Evolutionary conservation across 371 early-diverging fungal species (phyloP).

Genomic region (Umbelopsis sp.): DNA sequence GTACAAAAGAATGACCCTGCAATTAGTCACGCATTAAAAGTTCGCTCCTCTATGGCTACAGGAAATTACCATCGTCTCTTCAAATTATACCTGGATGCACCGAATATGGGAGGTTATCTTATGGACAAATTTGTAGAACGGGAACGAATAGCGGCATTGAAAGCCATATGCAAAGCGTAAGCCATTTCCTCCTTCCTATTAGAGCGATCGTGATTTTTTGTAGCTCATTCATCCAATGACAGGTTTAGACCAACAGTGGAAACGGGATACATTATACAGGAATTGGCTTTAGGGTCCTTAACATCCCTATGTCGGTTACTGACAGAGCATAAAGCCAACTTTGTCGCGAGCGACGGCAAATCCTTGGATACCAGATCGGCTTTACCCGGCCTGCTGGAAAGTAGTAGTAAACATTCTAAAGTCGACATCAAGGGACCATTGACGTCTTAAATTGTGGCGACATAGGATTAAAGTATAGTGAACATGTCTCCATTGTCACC

Average conservation of each 20-base stretch:
- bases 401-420: conserved; percentile 59
- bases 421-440: conserved; percentile 73
- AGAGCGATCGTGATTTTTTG: not conserved
- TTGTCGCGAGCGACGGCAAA: conserved; percentile 21
- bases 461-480: not conserved
- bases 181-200: conserved; percentile 21
- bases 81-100: conserved; percentile 71
- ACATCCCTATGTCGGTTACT: conserved; percentile 47
- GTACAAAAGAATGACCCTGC: conserved; percentile 60
- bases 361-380: conserved; percentile 60
- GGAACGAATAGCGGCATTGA: conserved; percentile 78
- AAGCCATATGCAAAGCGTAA: conserved; percentile 74
- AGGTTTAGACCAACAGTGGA: conserved; percentile 63
- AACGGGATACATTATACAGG: conserved; percentile 40
- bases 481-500: not conserved
- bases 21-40: conserved; percentile 84
- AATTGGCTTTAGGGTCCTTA: conserved; percentile 47
- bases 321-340: conserved; percentile 29
- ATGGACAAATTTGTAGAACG: conserved; percentile 91
- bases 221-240: conserved; percentile 9
- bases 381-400: conserved; percentile 48
- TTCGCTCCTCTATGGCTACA: conserved; percentile 76
- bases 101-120: conserved; percentile 85
- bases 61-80: conserved; percentile 87
- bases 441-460: not conserved